phyloP scores from a whole-genome alignment of 1,139 yeast genomes.

The Candida tropicalis region DNA sequence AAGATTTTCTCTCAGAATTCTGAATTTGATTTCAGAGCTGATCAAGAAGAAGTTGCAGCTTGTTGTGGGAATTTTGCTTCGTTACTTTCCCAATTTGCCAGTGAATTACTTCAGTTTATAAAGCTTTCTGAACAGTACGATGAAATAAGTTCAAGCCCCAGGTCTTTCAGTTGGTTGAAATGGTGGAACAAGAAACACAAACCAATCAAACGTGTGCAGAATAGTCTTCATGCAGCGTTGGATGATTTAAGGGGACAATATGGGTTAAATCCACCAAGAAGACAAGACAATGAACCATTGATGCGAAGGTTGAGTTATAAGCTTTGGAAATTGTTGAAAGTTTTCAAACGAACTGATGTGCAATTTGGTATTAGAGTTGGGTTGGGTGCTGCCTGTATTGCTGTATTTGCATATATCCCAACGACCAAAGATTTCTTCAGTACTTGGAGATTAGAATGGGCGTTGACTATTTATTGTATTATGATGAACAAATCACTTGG shows the following conservation, averaged over 20 bases:
- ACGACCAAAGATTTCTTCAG: constrained; percentile 54
- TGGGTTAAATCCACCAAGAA: constrained; percentile 13
- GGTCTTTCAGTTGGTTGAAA: constrained; percentile 56
- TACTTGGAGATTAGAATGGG: constrained; percentile 85
- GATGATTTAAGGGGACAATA: constrained; percentile 36
- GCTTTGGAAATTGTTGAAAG: constrained; percentile 36
- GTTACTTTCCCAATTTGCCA: constrained; percentile 62
- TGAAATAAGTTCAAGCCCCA: constrained; percentile 22
- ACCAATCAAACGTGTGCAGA: constrained; percentile 7
- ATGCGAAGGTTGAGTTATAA: constrained; percentile 19
- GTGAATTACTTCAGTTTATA: constrained; percentile 55
- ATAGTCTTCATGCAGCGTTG: constrained; percentile 40
- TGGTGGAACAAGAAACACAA: constrained; percentile 40
- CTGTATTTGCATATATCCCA: constrained; percentile 69
- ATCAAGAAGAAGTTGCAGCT: constrained; percentile 82
- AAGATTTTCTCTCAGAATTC: constrained; percentile 47
- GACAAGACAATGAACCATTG: constrained; percentile 11
- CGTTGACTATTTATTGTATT: constrained; percentile 74
- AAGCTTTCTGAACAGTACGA: constrained; percentile 48
- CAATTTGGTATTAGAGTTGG: constrained; percentile 83
- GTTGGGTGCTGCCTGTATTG: constrained; percentile 68
- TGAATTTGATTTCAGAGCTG: constrained; percentile 51
- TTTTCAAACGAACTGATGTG: constrained; percentile 61
- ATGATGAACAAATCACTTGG: constrained; percentile 89
- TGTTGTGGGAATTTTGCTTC: constrained; percentile 81